Conservation (phyloP, 768 basidiomycete genomes). For the Gautieria morchelliformis region DNA sequence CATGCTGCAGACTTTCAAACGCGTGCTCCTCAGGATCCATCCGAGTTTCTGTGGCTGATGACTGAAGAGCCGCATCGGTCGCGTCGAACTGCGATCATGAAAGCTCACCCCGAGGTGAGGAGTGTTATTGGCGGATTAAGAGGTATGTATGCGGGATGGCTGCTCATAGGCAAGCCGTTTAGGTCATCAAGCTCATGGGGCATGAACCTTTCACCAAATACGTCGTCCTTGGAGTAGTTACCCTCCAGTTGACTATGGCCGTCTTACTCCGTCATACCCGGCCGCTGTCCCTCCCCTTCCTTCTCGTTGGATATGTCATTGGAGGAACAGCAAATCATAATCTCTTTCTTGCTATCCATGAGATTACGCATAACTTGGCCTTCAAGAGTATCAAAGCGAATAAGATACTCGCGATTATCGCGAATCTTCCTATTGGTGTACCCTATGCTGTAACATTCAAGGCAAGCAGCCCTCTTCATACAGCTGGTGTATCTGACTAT, state of each 20-base stretch:
- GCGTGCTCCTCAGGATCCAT: constrained; percentile 60
- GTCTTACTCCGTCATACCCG: constrained; percentile 55
- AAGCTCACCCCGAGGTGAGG: constrained; percentile 83
- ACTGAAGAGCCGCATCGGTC: constrained; percentile 96
- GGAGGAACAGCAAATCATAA: constrained; percentile 98
- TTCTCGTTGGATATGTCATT: constrained; percentile 70
- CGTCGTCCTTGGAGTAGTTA: constrained; percentile 73
- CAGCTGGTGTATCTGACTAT: neutral
- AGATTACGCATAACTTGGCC: constrained; percentile 96
- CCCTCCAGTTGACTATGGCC: constrained; percentile 61
- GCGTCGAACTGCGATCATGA: constrained; percentile 80
- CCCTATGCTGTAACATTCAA: constrained; percentile 97
- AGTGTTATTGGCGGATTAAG: neutral
- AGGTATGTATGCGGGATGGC: neutral
- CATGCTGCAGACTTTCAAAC: constrained; percentile 30
- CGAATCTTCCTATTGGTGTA: constrained; percentile 88
- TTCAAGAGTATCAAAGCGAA: constrained; percentile 78
- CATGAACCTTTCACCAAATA: constrained; percentile 88
- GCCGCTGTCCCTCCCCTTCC: constrained; percentile 61
- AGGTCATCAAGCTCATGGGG: constrained; percentile 97
- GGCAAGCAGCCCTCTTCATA: constrained; percentile 28
- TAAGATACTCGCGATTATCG: constrained; percentile 80
- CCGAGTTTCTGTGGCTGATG: constrained; percentile 93
- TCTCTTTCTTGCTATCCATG: constrained; percentile 95
- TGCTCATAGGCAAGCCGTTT: constrained; percentile 19